Conservation (phyloP, 208 protist species). For the Leishmania braziliensis region DNA sequence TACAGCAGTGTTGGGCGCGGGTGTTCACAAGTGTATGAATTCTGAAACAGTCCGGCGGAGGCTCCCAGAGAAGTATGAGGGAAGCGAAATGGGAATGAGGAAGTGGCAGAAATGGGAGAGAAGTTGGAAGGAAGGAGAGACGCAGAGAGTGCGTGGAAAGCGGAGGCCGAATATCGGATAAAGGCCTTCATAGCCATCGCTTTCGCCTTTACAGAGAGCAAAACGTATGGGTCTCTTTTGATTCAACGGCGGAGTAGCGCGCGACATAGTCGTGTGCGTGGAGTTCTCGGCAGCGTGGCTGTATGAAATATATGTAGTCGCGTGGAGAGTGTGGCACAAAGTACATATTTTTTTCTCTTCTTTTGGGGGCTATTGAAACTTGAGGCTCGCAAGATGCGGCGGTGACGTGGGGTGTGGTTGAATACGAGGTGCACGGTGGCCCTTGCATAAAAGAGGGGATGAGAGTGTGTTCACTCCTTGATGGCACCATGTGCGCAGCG, state of each 20-base stretch:
- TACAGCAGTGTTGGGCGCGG: neutral
- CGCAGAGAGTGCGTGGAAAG: neutral
- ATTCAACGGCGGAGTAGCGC: neutral
- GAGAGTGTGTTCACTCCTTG: neutral
- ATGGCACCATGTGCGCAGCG: neutral
- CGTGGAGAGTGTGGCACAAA: neutral
- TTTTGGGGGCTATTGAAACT: neutral
- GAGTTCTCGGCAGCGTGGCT: neutral
- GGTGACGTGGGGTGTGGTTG: neutral
- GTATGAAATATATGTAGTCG: neutral
- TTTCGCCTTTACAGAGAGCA: neutral
- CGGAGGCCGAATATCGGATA: neutral
- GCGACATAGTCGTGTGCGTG: neutral
- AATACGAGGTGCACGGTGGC: neutral
- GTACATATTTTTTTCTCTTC: neutral
- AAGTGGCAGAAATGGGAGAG: neutral
- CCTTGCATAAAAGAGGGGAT: no score
- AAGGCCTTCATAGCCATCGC: no score
- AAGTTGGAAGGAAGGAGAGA: neutral
- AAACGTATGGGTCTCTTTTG: neutral
- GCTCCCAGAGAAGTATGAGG: neutral
- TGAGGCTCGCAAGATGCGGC: neutral
- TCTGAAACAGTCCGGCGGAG: neutral
- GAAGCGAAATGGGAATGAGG: neutral
- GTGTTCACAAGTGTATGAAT: neutral